Percentiles rank a stretch among this genome's conserved stretches.
phyloP scores from a whole-genome alignment of 768 basidiomycete genomes.

The Chalciporus piperatus region DNA sequence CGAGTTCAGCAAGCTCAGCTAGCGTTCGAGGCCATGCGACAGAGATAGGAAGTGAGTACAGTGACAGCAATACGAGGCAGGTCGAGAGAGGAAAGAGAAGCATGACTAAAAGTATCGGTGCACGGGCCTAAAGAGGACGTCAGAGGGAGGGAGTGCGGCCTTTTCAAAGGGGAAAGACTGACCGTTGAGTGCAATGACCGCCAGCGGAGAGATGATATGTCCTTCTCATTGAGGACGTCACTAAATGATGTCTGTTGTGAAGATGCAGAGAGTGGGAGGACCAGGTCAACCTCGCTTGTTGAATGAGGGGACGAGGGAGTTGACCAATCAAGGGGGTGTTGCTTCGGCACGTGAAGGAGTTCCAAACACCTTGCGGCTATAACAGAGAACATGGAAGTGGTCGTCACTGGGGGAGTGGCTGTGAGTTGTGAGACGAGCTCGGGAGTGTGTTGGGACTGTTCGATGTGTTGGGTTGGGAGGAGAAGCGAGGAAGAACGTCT shows the following conservation, averaged over 20 bases:
- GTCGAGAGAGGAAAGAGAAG: slow-evolving; percentile 72
- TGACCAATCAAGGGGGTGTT: slow-evolving; percentile 40
- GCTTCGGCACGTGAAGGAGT: slow-evolving; percentile 47
- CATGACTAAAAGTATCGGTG: slow-evolving; percentile 67
- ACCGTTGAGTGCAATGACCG: slow-evolving; percentile 36
- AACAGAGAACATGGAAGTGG: slow-evolving; percentile 49
- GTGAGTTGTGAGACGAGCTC: not conserved
- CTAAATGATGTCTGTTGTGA: slow-evolving; percentile 44
- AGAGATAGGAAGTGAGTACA: slow-evolving; percentile 64
- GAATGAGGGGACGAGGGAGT: slow-evolving; percentile 46
- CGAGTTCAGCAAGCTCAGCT: slow-evolving; percentile 71
- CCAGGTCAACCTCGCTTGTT: slow-evolving; percentile 38
- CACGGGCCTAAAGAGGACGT: slow-evolving; percentile 40
- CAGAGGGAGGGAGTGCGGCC: not conserved
- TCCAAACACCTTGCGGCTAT: slow-evolving; percentile 51
- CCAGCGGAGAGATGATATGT: slow-evolving; percentile 25
- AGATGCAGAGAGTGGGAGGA: slow-evolving; percentile 56
- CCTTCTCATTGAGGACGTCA: slow-evolving; percentile 42
- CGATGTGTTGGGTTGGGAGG: slow-evolving; percentile 26
- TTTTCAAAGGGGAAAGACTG: slow-evolving; percentile 18
- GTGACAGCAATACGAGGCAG: slow-evolving; percentile 40
- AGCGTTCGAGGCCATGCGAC: slow-evolving; percentile 75
- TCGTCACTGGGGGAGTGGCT: slow-evolving; percentile 7
- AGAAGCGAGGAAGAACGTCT: slow-evolving; percentile 52
- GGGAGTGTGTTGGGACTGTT: slow-evolving; percentile 6